Percentiles rank a stretch among this genome's conserved stretches.
These are phyloP conservation scores for Hypoxylon trugodes DNA, from an alignment of 495 filamentous ascomycete genomes.

Conservation along the genomic window DNA sequence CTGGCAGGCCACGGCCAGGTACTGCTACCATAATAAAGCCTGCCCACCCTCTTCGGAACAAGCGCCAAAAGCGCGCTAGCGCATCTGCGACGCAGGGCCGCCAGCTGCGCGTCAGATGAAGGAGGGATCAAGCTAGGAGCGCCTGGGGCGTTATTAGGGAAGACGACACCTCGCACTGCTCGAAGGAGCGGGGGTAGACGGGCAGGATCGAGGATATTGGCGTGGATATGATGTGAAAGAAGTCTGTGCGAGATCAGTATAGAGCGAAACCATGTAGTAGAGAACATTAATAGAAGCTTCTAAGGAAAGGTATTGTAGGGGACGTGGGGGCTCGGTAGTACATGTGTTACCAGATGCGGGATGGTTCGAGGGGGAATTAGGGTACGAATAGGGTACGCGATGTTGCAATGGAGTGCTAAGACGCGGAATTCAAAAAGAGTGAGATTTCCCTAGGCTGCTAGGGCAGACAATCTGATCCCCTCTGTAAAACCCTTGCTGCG, in stretches of 20 bases:
- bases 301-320: constrained; percentile 30
- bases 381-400: constrained; percentile 22
- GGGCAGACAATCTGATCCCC: constrained; percentile 30
- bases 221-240: constrained; percentile 73
- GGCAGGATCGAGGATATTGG: constrained; percentile 69
- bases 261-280: constrained; percentile 30
- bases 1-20: constrained; percentile 38
- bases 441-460: constrained; percentile 24
- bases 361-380: constrained; percentile 29
- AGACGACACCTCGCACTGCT: constrained; percentile 74
- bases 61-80: constrained; percentile 61
- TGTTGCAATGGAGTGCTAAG: constrained; percentile 26
- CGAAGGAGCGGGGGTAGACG: constrained; percentile 78
- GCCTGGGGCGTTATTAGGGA: constrained; percentile 76
- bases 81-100: constrained; percentile 59
- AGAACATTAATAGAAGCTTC: constrained; percentile 43
- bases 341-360: constrained; percentile 32
- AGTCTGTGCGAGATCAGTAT: constrained; percentile 65
- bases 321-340: constrained; percentile 38
- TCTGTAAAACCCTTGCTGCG: constrained; percentile 16
- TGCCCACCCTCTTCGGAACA: constrained; percentile 58
- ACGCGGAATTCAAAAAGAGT: constrained; percentile 32
- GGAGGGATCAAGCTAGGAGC: constrained; percentile 56
- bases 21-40: constrained; percentile 60
- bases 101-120: constrained; percentile 55